Base-by-base conservation (phyloP, 345 rosid species). In the Lepidium africanum region DNA sequence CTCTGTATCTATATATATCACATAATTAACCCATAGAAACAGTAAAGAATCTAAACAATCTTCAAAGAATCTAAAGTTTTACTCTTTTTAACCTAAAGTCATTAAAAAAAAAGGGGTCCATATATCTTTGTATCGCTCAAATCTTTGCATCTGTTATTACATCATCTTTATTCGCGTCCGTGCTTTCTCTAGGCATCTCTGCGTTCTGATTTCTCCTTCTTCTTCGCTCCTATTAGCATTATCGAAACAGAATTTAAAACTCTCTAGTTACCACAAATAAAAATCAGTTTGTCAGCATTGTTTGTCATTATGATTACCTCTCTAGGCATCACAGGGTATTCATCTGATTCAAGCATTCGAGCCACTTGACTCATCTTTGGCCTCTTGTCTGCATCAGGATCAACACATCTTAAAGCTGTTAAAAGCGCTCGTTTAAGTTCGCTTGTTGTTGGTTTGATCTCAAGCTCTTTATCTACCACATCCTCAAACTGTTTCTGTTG, bases 311-410 rank as follows among this genome's bases (percentile, higher is more conserved):
- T 54, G 41, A 5, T 46, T 71, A 87, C 98, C 96, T 92, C 92
- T 80, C 91, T 81, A 36, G 89, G 85, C 77, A 73, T 51, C 59
- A 92, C 60, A 57, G 90, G 96, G 80, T 88, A 90, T 61, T 90
- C 98, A 78, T 90, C 97, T 16, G 90, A 83, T 72, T 93, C 97
- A 41, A 93, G 90, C 98, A 93, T 93, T 49, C 97, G 87, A 57
- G 80, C 94, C 4, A 88, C 98, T 78, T 87, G 98, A 73, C 96
- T 87, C 98, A 93, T 93, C 82, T 83, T 93, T 17, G 97, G 96
- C 69, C 98, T 86, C 85, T 93, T 93, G 50, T 82, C 90, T 38
- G 90, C 77, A 76, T 93, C 98, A 41, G 96, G 97, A 83, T 93
- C 98, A 35, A 93, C 96, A 47, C 98, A 93, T 80, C 98, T 87